Conservation (phyloP, 345 rosid species). For the Litchi chinensis region DNA sequence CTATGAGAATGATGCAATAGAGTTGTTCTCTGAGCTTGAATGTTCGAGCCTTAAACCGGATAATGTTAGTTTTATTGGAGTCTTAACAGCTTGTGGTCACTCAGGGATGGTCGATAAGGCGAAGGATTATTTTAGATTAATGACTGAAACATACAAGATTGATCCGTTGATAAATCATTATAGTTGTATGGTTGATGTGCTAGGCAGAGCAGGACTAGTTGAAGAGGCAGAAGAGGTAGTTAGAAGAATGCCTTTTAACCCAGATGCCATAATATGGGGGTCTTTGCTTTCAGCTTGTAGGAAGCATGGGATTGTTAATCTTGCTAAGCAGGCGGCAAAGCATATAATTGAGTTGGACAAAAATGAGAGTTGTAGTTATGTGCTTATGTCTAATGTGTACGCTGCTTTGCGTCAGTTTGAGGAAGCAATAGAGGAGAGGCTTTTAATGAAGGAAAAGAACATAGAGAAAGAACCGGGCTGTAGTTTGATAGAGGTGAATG, state of each 20-base stretch:
- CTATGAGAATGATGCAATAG: slow-evolving; percentile 50
- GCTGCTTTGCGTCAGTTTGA: slow-evolving; percentile 49
- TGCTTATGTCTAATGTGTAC: slow-evolving; percentile 71
- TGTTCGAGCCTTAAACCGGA: slow-evolving; percentile 56
- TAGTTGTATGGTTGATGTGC: slow-evolving; percentile 63
- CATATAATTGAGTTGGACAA: slow-evolving; percentile 51
- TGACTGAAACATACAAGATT: slow-evolving; percentile 56
- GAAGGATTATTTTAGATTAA: slow-evolving; percentile 45
- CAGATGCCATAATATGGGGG: slow-evolving; percentile 68
- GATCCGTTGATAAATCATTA: slow-evolving; percentile 72
- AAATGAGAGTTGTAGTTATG: slow-evolving; percentile 57
- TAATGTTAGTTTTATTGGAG: slow-evolving; percentile 59
- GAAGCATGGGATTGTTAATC: slow-evolving; percentile 51
- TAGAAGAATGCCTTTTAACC: slow-evolving; percentile 50
- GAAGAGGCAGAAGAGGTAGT: slow-evolving; percentile 70
- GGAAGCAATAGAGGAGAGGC: slow-evolving; percentile 61
- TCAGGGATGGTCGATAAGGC: slow-evolving; percentile 57
- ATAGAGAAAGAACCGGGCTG: slow-evolving; percentile 71
- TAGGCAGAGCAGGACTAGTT: slow-evolving; percentile 61
- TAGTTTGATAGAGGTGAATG: slow-evolving; percentile 74
- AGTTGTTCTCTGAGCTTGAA: slow-evolving; percentile 55
- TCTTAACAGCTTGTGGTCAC: slow-evolving; percentile 76
- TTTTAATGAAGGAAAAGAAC: slow-evolving; percentile 53
- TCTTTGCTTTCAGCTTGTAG: slow-evolving; percentile 63
- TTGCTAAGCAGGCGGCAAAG: slow-evolving; percentile 61